Evolutionary conservation across 805 yeast genomes (phyloP), one percentile per base, ranked within the genome.

Genomic region (Saccharomycopsis sp.): DNA sequence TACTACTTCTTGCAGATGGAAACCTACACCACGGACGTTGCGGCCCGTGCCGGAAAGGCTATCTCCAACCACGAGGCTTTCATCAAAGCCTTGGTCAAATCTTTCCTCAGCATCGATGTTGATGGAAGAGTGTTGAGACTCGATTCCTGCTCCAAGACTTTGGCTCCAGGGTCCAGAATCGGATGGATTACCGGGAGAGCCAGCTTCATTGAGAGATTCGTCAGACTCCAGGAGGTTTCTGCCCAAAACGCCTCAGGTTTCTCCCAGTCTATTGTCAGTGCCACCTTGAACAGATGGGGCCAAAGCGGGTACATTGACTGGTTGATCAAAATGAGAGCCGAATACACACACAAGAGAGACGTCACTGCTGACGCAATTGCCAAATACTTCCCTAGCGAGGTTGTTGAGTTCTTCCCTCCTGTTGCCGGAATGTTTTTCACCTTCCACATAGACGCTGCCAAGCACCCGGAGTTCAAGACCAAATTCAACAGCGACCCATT

Each of bases 1-100:
- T 92, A 92, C 82, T 92, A 89, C 78, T 92, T 90, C 77, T 77
- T 92, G 70, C 99, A 92, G 75, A 90, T 92, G 96, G 92, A 87
- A 60, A 69, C 79, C 53, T 94, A 89, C 76, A 75, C 81, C 23
- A 64, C 67, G 24, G 82, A 80, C 58, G 67, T 62, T 18, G 71
- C 58, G 55, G 75, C 73, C 66, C 75, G 70, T 72, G 68, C 64
- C 47, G 63, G 61, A 29, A 62, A 63, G 7, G 67, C 68, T 21
- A 68, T 64, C 48, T 58, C 57, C 48, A 64, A 75, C 53, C 94
- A 86, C 68, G 83, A 86, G 34, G 85, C 81, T 62, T 87, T 91
- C 71, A 60, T 88, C 60, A 68, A 76, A 56, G 79, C 85, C 2
- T 75, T 91, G 68, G 89, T 86, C 57, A 84, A 86, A 50, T 87